phyloP scores from a whole-genome alignment of 352 stramenopile species.

The Phytophthora rubi region DNA sequence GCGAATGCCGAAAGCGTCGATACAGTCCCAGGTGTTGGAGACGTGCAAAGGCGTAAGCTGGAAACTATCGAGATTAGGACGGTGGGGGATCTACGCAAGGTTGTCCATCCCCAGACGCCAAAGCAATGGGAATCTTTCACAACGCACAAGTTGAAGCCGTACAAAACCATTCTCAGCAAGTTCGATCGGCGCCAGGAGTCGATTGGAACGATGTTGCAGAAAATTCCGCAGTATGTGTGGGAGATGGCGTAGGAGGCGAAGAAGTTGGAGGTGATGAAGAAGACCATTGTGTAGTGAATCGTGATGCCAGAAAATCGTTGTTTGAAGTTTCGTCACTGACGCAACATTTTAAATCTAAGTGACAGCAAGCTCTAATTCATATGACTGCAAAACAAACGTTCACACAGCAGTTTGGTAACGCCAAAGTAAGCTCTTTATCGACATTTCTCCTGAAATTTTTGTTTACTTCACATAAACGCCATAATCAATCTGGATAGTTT shows the following conservation, averaged over 20 bases:
- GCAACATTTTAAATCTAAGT: too few relatives aligned
- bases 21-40: not conserved
- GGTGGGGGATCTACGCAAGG: constrained; percentile 2
- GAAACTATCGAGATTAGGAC: not conserved
- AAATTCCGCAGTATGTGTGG: constrained; percentile 14
- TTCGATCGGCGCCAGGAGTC: not conserved
- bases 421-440: too few relatives aligned
- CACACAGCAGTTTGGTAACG: too few relatives aligned
- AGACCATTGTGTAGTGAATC: too few relatives aligned
- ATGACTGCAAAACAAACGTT: too few relatives aligned
- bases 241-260: not conserved
- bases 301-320: too few relatives aligned
- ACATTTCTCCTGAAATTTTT: too few relatives aligned
- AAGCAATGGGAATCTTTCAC: not conserved
- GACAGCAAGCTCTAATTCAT: too few relatives aligned
- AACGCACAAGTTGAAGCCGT: not conserved
- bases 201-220: constrained; percentile 2
- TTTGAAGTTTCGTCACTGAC: too few relatives aligned
- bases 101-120: not conserved
- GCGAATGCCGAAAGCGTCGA: constrained; percentile 3
- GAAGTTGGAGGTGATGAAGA: too few relatives aligned
- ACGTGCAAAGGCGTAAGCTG: not conserved
- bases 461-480: too few relatives aligned
- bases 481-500: too few relatives aligned
- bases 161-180: not conserved